phyloP scores from a whole-genome alignment of 495 filamentous ascomycete species.

The Clohesyomyces aquaticus region DNA sequence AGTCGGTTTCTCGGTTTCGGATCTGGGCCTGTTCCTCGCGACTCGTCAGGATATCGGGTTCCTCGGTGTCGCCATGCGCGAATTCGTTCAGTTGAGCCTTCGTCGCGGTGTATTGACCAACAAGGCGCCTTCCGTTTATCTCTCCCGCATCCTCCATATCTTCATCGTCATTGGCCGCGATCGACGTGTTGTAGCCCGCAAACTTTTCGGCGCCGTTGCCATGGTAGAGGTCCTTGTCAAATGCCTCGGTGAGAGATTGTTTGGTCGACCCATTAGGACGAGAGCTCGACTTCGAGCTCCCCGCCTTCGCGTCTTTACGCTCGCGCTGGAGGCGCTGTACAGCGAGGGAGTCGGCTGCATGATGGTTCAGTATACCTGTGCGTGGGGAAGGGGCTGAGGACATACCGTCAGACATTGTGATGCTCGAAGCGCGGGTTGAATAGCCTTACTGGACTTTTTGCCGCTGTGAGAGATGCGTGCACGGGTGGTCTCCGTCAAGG shows the following conservation, averaged over 20 bases:
- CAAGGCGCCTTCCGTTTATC: slow-evolving; percentile 74
- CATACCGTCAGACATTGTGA: slow-evolving; percentile 66
- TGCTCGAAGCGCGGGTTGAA: not conserved
- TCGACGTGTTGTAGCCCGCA: slow-evolving; percentile 87
- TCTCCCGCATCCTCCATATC: slow-evolving; percentile 77
- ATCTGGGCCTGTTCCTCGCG: slow-evolving; percentile 90
- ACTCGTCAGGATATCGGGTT: slow-evolving; percentile 86
- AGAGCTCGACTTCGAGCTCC: not conserved
- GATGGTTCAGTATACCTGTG: slow-evolving; percentile 38
- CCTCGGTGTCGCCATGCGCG: slow-evolving; percentile 78
- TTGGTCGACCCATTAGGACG: slow-evolving; percentile 70
- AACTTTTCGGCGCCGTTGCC: slow-evolving; percentile 77
- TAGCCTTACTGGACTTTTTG: not conserved
- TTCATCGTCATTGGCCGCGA: slow-evolving; percentile 83
- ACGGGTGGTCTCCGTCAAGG: not conserved
- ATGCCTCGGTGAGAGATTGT: slow-evolving; percentile 90
- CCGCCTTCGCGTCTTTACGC: slow-evolving; percentile 62
- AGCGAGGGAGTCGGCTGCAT: slow-evolving; percentile 75
- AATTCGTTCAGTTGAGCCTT: slow-evolving; percentile 92
- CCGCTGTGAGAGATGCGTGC: not conserved
- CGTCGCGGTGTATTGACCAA: slow-evolving; percentile 96
- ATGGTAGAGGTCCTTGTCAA: slow-evolving; percentile 93
- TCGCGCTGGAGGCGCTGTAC: slow-evolving; percentile 84
- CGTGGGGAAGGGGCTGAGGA: slow-evolving; percentile 18
- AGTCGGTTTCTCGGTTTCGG: slow-evolving; percentile 90